These are phyloP conservation scores for Coffea humblotiana DNA, from an alignment of 305 asterid species.

Conservation along the genomic window DNA sequence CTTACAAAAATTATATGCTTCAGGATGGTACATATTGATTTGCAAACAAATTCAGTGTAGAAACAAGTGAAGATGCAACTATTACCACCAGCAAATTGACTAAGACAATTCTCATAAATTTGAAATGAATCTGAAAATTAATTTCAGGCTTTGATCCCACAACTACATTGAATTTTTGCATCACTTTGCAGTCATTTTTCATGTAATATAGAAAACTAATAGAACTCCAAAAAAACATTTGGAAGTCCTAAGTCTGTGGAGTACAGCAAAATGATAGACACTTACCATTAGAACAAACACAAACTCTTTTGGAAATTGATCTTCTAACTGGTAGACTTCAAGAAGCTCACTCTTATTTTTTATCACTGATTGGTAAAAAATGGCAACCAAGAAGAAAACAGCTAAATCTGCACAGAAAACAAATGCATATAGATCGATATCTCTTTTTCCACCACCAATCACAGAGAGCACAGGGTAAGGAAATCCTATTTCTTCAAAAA, in stretches of 20 bases:
- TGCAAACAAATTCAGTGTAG: background rate
- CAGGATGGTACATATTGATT: background rate
- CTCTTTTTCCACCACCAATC: constrained; percentile 96
- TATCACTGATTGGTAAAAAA: constrained; percentile 94
- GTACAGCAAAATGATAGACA: constrained; percentile 1
- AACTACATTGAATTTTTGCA: too few species aligned
- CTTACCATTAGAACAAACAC: constrained; percentile 89
- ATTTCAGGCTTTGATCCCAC: background rate
- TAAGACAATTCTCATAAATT: background rate
- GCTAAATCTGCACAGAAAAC: constrained; percentile 86
- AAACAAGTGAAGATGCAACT: background rate
- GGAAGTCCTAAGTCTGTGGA: background rate
- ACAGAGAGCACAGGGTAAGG: constrained; percentile 81
- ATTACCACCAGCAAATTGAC: background rate
- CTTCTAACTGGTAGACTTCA: constrained; percentile 97
- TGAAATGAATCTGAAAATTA: background rate
- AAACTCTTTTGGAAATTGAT: constrained; percentile 93
- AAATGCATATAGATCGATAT: constrained; percentile 91
- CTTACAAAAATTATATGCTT: background rate
- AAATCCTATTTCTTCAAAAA: constrained; percentile 64
- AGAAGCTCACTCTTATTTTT: constrained; percentile 90
- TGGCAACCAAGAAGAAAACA: constrained; percentile 89
- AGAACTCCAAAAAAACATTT: background rate
- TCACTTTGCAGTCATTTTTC: background rate
- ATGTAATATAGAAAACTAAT: background rate